phyloP scores from a whole-genome alignment of 139 green algal species.

The Chlamydomonas incerta region DNA sequence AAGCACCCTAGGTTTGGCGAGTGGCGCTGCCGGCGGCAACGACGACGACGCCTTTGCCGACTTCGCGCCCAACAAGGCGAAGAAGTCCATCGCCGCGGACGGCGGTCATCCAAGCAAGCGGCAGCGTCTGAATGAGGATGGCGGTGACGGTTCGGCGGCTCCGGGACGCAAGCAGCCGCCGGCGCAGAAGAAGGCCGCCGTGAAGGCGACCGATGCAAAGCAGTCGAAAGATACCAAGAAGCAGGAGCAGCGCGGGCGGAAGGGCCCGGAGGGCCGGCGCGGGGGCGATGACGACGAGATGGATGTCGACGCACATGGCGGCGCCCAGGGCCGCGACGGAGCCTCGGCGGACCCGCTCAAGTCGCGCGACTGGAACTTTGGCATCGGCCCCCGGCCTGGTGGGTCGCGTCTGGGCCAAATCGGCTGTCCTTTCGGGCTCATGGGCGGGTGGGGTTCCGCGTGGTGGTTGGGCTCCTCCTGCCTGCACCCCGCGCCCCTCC shows the following conservation, averaged over 20 bases:
- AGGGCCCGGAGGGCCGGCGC: constrained; percentile 14
- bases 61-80: constrained; percentile 74
- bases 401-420: neutral
- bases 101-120: constrained; percentile 33
- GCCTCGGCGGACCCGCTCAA: neutral
- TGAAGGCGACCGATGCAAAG: too few relatives aligned
- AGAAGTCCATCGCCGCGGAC: neutral
- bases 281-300: neutral
- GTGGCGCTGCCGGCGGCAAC: neutral
- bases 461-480: too few relatives aligned
- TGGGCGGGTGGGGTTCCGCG: too few relatives aligned
- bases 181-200: neutral
- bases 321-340: neutral
- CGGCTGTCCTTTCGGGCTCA: too few relatives aligned
- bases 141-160: neutral
- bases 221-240: neutral
- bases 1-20: constrained; percentile 65
- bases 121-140: constrained; percentile 14
- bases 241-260: constrained; percentile 9
- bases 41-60: constrained; percentile 75
- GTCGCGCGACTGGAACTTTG: constrained; percentile 65
- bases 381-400: constrained; percentile 72
- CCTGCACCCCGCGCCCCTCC: too few relatives aligned
- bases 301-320: constrained; percentile 10
- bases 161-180: neutral